Percentiles rank a stretch among this genome's conserved stretches.
These are phyloP conservation scores for Hanseniaspora osmophila DNA, from an alignment of 805 yeast genomes.

Conservation along the genomic window DNA sequence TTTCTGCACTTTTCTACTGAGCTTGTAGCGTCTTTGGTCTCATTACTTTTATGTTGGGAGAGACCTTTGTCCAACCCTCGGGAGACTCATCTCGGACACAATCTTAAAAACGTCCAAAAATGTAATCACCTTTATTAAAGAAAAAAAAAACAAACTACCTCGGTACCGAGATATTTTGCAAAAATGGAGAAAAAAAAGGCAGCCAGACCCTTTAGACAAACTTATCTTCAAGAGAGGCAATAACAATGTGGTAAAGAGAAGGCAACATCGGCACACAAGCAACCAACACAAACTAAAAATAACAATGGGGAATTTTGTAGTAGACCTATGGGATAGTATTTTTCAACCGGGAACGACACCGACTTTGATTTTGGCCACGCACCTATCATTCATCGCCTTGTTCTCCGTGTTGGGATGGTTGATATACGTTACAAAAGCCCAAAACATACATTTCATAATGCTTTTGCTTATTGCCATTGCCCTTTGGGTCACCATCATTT, in stretches of 20 bases:
- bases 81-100: neutral
- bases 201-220: no score
- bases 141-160: no score
- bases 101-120: neutral
- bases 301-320: slow-evolving; percentile 11
- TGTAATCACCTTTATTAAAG: no score
- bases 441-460: slow-evolving; percentile 47
- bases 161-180: no score
- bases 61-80: neutral
- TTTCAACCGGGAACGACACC: slow-evolving; percentile 91
- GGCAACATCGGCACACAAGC: no score
- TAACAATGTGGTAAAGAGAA: no score
- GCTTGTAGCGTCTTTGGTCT: no score
- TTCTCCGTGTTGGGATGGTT: slow-evolving; percentile 42
- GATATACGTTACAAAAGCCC: slow-evolving; percentile 42
- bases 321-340: slow-evolving; percentile 76
- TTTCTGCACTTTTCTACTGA: no score
- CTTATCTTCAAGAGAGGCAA: no score
- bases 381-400: slow-evolving; percentile 59
- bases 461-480: slow-evolving; percentile 41
- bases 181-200: no score
- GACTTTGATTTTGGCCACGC: slow-evolving; percentile 78
- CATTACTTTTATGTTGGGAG: no score
- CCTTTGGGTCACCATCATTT: slow-evolving; percentile 68
- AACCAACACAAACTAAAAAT: neutral